Base-by-base conservation (phyloP, 176 grass and related monocot genomes). In the Elymus sibiricus region DNA sequence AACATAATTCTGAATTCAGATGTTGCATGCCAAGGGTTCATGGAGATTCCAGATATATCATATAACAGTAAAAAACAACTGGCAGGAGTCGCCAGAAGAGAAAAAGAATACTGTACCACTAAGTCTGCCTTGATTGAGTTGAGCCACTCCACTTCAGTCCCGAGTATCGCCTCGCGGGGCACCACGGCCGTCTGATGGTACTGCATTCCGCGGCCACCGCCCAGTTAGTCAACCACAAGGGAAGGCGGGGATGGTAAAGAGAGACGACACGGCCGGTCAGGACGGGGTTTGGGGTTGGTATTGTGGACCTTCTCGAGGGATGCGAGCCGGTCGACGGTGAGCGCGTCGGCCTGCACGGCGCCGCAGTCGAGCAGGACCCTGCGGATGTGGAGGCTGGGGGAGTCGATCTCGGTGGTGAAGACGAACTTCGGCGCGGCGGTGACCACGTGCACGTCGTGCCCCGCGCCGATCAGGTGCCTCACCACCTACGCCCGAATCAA, bases 321-420 rank as follows among this genome's bases (percentile, higher is more conserved):
- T 11, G 96, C 96, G 55, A 98, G 93, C 17, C 90, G 80, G 68
- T 98, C 96, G 67, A 98, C 96, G 78, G 96, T 98, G 77, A 98
- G 91, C 26, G 96, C 96, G 90, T 98, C 96, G 82, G 96, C 90
- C 88, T 98, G 96, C 74, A 98, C 96, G 58, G 93, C 96, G 86
- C 93, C 96, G 91, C 96, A 98, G 82, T 98, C 96, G 80, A 98
- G 94, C 42, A 98, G 93, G 61, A 95, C 96, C 93, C 89, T 92
- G 79, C 93, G 90, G 80, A 98, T 94, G 85, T 92, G 96, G 81
- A 98, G 92, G 80, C 89, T 72, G 17, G 88, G 88, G 61, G 93
- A 95, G 37, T 61, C 34, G 70, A 98, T 92, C 84, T 98, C 94
- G 21, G 92, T 95, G 74, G 94, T 95, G 90, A 98, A 98, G 84